These are phyloP conservation scores for Chalciporus pseudorubinellus DNA, from an alignment of 768 basidiomycete genomes.

Conservation along the genomic window DNA sequence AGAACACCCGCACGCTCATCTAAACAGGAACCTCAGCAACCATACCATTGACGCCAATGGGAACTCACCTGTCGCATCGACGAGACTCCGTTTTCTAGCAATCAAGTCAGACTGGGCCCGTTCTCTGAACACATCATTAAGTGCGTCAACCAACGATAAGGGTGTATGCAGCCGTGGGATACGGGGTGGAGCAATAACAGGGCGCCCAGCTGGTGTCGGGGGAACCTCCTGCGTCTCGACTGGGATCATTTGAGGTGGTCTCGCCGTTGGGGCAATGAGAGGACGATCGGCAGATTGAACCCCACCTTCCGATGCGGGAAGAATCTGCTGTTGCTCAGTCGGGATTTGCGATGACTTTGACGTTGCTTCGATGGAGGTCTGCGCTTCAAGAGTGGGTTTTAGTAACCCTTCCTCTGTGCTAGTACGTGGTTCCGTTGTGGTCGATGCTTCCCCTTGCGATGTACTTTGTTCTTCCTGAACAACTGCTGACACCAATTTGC, in stretches of 20 bases:
- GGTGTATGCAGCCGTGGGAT: conserved; percentile 11
- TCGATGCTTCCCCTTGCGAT: background rate
- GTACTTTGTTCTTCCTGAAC: background rate
- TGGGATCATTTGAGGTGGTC: background rate
- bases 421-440: background rate
- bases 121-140: conserved; percentile 22
- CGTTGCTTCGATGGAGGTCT: background rate
- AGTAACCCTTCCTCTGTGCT: background rate
- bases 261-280: background rate
- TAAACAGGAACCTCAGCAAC: background rate
- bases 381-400: background rate
- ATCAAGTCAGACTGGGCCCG: background rate
- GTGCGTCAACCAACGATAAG: conserved; percentile 19
- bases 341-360: background rate
- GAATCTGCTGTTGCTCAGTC: background rate
- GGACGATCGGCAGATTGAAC: too few species aligned
- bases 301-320: background rate
- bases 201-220: conserved; percentile 5
- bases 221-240: background rate
- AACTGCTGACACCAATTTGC: background rate
- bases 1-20: background rate
- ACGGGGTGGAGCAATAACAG: conserved; percentile 24
- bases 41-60: background rate
- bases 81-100: background rate
- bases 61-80: background rate